Percentiles rank a stretch among this genome's conserved stretches.
phyloP scores from a whole-genome alignment of 164 flowering plant species.

The Magnolia changhungtana region DNA sequence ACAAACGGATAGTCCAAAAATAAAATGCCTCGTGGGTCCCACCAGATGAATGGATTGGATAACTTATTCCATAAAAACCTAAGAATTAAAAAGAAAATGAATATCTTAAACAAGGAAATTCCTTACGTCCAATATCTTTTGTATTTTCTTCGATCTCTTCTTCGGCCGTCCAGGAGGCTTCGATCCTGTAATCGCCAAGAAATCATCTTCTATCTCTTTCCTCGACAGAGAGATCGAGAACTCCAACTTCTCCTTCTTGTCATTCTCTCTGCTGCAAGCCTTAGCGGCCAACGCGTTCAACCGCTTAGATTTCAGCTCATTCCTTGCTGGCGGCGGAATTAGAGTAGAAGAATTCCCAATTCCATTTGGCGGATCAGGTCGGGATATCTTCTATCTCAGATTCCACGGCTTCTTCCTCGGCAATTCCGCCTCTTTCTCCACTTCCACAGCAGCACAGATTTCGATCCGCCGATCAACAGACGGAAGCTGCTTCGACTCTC shows the following conservation, averaged over 20 bases:
- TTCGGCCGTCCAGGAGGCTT: slow-evolving; percentile 65
- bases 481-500: too few species aligned
- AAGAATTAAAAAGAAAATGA: neutral
- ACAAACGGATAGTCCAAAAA: too few species aligned
- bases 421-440: slow-evolving; percentile 9
- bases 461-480: slow-evolving; percentile 9
- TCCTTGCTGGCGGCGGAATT: slow-evolving; percentile 24
- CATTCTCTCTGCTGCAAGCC: slow-evolving; percentile 15
- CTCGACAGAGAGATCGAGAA: slow-evolving; percentile 44
- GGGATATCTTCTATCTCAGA: slow-evolving; percentile 60
- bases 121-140: slow-evolving; percentile 64
- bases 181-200: slow-evolving; percentile 42
- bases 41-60: neutral
- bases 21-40: too few species aligned
- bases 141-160: slow-evolving; percentile 49
- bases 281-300: slow-evolving; percentile 9
- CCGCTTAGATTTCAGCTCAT: slow-evolving; percentile 22
- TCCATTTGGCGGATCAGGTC: slow-evolving; percentile 34
- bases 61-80: neutral
- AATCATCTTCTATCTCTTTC: slow-evolving; percentile 74
- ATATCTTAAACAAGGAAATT: neutral
- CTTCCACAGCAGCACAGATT: neutral
- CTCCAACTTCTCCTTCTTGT: slow-evolving; percentile 32
- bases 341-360: neutral
- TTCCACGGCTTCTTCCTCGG: slow-evolving; percentile 50